Base-by-base conservation (phyloP, 2,329 filamentous ascomycete genomes). In the Colletotrichum ledebouriae region DNA sequence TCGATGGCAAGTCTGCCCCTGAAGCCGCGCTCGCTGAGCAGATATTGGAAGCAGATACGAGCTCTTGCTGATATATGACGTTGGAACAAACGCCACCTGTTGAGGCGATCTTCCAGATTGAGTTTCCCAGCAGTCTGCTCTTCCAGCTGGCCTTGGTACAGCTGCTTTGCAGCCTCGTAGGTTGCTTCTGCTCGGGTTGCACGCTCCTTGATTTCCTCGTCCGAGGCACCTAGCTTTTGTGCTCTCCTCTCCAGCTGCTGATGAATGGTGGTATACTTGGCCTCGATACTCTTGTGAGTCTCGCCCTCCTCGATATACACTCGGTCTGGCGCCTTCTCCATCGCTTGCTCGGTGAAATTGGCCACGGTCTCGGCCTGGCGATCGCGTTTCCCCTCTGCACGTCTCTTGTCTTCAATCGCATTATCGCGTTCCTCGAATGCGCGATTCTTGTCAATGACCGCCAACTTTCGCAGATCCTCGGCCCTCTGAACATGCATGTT, bases 21-120 rank as follows among this genome's bases (percentile, higher is more conserved):
- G 80, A 97, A 99, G 22, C 92, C 91, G 74, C 96, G 90, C 79
- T 98, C 94, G 75, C 90, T 93, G 66, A 99, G 87, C 13, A 98
- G 86, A 75, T 96, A 97, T 59, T 88, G 91, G 79, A 99, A 99
- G 70, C 93, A 93, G 60, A 92, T 90, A 57, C 94, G 90, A 52
- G 96, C 93, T 63, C 92, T 89, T n/a, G 91, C 89, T 42, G 94
- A 95, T 74, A 99, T 98, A 73, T 90, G 88, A 29, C 90, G 87
- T 74, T 95, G 92, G 79, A 99, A 98, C 58, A 87, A 84, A 64
- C 88, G 85, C 92, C 94, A 99, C 73, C 94, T 90, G 33, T 85
- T 82, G 64, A 92, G 86, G 15, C 96, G 92, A 64, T 91, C 83
- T 10, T 82, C 80, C 46, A 97, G 87, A 1, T 94, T 89, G 37